Evolutionary conservation across 2,329 filamentous ascomycete species (phyloP).

Genomic region (Pseudogymnoascus sp.): DNA sequence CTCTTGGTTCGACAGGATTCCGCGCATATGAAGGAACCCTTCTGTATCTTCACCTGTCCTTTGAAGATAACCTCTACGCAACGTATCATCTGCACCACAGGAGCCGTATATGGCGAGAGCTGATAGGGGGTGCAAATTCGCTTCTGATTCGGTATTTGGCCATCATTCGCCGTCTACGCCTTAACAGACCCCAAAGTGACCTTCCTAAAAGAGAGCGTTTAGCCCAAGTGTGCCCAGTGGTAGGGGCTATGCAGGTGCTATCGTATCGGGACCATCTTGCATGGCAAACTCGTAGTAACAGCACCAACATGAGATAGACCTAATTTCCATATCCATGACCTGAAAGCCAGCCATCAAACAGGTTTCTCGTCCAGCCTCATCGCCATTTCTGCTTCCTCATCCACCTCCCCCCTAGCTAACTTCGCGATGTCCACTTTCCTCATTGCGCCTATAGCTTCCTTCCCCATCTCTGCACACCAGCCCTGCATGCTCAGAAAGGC

Average conservation of each 20-base stretch:
- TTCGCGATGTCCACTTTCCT: neutral
- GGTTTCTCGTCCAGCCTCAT: conserved; percentile 2
- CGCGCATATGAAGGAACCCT: neutral
- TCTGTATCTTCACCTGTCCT: neutral
- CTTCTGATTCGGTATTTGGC: neutral
- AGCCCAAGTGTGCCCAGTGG: too few relatives aligned
- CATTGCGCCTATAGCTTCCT: neutral
- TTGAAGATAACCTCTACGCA: neutral
- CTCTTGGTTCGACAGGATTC: neutral
- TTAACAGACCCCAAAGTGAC: neutral
- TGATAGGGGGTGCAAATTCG: neutral
- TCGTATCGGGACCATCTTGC: neutral
- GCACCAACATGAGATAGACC: neutral
- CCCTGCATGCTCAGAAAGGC: conserved; percentile 71
- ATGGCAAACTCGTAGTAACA: neutral
- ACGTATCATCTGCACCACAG: neutral
- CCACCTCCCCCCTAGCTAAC: neutral
- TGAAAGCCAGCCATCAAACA: neutral
- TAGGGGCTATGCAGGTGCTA: neutral
- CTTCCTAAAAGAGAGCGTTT: neutral
- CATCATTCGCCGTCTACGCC: neutral
- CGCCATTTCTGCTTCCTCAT: neutral
- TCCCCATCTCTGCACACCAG: conserved; percentile 26
- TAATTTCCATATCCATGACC: neutral
- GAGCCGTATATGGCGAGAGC: neutral